phyloP scores from a whole-genome alignment of 2,329 filamentous ascomycete species.

The Monosporascus sp. region DNA sequence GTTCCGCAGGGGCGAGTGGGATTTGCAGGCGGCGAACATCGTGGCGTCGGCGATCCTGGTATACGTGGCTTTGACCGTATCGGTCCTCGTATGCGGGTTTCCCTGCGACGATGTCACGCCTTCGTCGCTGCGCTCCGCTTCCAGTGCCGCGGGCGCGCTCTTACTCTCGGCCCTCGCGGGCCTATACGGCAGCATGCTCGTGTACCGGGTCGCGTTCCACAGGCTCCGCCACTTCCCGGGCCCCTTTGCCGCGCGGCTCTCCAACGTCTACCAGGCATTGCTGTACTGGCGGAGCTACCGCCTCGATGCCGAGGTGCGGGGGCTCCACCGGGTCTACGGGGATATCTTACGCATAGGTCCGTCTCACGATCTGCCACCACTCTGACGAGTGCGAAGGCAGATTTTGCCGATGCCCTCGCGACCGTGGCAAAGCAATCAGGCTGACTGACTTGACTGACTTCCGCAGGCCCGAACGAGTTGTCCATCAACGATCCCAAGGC shows the following conservation, averaged over 20 bases:
- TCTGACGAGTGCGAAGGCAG: no score
- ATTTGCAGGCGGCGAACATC: constrained; percentile 10
- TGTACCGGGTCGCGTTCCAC: background rate
- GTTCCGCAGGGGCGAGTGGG: constrained; percentile 24
- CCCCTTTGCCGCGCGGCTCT: background rate
- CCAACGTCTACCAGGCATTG: background rate
- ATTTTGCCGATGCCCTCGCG: no score
- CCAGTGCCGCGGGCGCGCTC: background rate
- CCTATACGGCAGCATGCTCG: background rate
- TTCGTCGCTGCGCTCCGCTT: background rate
- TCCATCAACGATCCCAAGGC: no score
- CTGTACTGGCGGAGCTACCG: background rate
- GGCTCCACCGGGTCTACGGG: background rate
- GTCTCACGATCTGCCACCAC: no score
- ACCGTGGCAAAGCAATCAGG: no score
- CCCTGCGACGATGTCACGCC: background rate
- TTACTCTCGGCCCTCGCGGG: background rate
- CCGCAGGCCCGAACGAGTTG: no score
- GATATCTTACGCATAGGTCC: background rate
- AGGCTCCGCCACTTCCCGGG: background rate
- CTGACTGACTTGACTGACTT: no score
- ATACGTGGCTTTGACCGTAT: background rate
- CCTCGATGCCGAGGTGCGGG: background rate
- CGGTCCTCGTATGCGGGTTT: background rate
- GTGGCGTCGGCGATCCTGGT: background rate